Conservation (phyloP, 257 asterid species). For the Solanum gracilifrons region DNA sequence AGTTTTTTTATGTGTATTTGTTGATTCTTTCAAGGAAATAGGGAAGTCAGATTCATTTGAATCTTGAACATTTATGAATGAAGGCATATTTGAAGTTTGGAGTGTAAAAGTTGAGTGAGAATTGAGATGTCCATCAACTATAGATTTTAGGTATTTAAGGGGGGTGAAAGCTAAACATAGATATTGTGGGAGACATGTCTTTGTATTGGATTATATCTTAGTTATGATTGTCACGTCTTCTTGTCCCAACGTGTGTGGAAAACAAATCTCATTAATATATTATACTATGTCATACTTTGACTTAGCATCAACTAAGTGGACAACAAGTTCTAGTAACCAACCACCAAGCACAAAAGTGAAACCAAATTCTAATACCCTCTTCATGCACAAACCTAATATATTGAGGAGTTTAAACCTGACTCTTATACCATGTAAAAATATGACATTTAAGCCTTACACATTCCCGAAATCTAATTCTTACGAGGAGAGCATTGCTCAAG, state of each 20-base stretch:
- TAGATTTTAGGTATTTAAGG: not conserved
- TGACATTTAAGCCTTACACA: not conserved
- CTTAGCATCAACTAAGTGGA: not conserved
- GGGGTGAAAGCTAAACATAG: not conserved
- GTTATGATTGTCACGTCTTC: conserved; percentile 1
- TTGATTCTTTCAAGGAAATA: not conserved
- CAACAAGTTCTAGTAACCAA: not conserved
- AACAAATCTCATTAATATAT: not conserved
- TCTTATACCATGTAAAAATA: not conserved
- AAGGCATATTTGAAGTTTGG: not conserved
- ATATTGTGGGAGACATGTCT: conserved; percentile 1
- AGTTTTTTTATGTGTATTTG: not conserved
- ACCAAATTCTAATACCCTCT: not conserved
- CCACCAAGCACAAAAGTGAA: not conserved
- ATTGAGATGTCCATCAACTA: not conserved
- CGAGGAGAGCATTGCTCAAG: not conserved
- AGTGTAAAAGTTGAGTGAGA: not conserved
- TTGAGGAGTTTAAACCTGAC: not conserved
- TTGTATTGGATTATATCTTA: not conserved
- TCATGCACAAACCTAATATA: not conserved
- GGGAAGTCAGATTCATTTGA: not conserved
- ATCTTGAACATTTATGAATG: not conserved
- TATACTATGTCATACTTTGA: not conserved
- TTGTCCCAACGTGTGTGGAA: not conserved
- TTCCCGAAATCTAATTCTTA: not conserved